A percentile compares a stretch with the other conserved stretches of the same genome.
Evolutionary conservation across 176 grass and related monocot species (phyloP).

Genomic region (Secale cereale): DNA sequence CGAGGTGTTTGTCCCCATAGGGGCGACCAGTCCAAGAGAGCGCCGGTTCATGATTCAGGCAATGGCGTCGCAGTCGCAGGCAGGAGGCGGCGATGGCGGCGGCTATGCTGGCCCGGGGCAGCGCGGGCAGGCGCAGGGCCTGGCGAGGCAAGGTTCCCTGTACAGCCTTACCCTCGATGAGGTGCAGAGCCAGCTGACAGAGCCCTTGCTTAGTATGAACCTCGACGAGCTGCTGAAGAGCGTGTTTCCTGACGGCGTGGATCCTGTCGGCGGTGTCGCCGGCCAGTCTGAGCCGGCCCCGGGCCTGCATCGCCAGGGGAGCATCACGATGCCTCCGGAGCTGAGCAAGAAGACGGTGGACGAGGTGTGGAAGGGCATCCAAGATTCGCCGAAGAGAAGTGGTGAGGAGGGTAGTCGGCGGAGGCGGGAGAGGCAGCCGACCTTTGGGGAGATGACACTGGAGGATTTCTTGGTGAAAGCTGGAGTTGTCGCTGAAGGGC

Average conservation of each 20-base stretch:
- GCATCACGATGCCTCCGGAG: constrained; percentile 71
- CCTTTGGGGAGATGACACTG: constrained; percentile 82
- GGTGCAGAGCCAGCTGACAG: constrained; percentile 73
- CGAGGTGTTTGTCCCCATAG: constrained; percentile 1
- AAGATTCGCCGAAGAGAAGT: constrained; percentile 18
- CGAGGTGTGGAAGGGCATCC: constrained; percentile 91
- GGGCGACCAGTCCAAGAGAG: not conserved
- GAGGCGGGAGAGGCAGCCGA: constrained; percentile 36
- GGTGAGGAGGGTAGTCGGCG: constrained; percentile 9
- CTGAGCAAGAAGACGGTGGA: constrained; percentile 87
- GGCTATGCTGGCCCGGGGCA: constrained; percentile 15
- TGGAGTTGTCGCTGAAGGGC: constrained; percentile 60
- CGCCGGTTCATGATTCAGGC: constrained; percentile 34
- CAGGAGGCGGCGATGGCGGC: constrained; percentile 29
- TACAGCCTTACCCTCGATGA: constrained; percentile 79
- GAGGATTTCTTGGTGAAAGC: constrained; percentile 92
- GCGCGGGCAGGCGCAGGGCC: constrained; percentile 31
- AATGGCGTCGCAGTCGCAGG: constrained; percentile 53
- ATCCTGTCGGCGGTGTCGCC: not conserved
- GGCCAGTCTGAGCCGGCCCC: not conserved
- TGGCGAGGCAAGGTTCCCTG: constrained; percentile 74
- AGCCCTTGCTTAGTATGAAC: constrained; percentile 88
- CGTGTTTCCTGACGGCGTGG: constrained; percentile 52
- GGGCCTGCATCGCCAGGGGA: constrained; percentile 65
- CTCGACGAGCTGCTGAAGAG: constrained; percentile 87